These are phyloP conservation scores for Botrytis sinoallii DNA, from an alignment of 2,329 filamentous ascomycete genomes.

Conservation along the genomic window DNA sequence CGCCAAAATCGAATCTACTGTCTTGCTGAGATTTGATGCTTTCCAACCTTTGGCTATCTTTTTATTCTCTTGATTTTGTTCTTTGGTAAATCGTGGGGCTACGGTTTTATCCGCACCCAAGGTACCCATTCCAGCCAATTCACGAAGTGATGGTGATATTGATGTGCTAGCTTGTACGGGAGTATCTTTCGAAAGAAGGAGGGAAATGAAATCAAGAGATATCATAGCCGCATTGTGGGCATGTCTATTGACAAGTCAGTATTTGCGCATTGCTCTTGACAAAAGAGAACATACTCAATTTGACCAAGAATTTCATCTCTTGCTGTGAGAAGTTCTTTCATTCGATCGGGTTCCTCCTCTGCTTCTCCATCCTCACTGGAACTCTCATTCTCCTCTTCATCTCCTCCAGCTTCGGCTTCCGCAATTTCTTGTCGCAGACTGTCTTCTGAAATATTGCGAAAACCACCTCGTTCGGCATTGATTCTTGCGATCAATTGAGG, in stretches of 20 bases:
- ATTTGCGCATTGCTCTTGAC: neutral
- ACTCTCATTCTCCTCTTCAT: slow-evolving; percentile 40
- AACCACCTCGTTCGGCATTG: slow-evolving; percentile 74
- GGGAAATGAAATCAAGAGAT: slow-evolving; percentile 77
- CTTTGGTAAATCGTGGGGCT: slow-evolving; percentile 55
- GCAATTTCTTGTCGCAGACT: slow-evolving; percentile 67
- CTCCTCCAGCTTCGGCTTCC: slow-evolving; percentile 37
- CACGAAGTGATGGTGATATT: slow-evolving; percentile 67
- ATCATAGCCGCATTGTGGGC: slow-evolving; percentile 61
- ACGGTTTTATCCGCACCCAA: slow-evolving; percentile 66
- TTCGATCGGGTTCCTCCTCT: slow-evolving; percentile 42
- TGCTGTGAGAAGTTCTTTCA: slow-evolving; percentile 42
- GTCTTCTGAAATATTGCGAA: slow-evolving; percentile 74
- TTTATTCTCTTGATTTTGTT: slow-evolving; percentile 55
- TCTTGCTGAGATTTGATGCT: slow-evolving; percentile 70
- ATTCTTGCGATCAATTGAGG: slow-evolving; percentile 75
- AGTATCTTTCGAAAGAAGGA: slow-evolving; percentile 78
- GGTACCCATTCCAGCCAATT: slow-evolving; percentile 70
- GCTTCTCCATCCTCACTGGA: slow-evolving; percentile 49
- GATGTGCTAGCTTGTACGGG: slow-evolving; percentile 67
- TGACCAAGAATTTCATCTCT: slow-evolving; percentile 56
- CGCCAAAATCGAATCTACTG: slow-evolving; percentile 69
- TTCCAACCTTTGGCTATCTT: slow-evolving; percentile 68
- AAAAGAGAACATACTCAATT: slow-evolving; percentile 49
- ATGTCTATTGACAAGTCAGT: slow-evolving; percentile 37